Evolutionary conservation across 768 basidiomycete species (phyloP).

Genomic region (Mycena rosella): DNA sequence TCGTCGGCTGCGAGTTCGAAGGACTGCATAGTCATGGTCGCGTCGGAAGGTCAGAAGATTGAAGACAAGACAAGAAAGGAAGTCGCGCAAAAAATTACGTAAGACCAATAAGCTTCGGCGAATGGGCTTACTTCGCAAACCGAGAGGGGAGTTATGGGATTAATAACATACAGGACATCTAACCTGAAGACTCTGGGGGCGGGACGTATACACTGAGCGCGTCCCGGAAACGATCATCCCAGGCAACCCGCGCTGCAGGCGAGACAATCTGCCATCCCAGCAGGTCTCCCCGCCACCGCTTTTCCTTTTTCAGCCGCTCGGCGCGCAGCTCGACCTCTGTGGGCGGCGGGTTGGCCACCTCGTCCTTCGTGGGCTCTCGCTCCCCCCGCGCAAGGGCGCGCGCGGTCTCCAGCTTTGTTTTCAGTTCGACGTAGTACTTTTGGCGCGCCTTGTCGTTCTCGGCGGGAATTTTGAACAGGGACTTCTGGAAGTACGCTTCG

Average conservation of each 20-base stretch:
- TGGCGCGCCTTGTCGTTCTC: slow-evolving; percentile 78
- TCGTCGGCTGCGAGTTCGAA: slow-evolving; percentile 27
- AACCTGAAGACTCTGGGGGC: slow-evolving; percentile 37
- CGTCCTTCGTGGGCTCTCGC: slow-evolving; percentile 90
- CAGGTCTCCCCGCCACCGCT: slow-evolving; percentile 84
- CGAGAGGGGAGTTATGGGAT: slow-evolving; percentile 11
- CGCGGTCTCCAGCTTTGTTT: slow-evolving; percentile 74
- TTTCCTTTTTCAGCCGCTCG: slow-evolving; percentile 91
- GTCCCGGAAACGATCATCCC: slow-evolving; percentile 81
- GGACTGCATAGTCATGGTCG: neutral
- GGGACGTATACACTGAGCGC: slow-evolving; percentile 72
- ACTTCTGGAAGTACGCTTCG: slow-evolving; percentile 79
- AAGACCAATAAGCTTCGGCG: too few species aligned
- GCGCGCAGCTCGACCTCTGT: slow-evolving; percentile 91
- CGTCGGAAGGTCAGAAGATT: neutral
- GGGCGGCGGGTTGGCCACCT: slow-evolving; percentile 79
- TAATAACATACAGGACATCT: neutral
- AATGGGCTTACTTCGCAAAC: neutral
- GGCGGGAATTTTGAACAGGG: slow-evolving; percentile 62
- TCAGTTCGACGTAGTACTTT: slow-evolving; percentile 82
- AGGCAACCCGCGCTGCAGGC: slow-evolving; percentile 71
- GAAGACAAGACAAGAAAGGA: slow-evolving; percentile 2
- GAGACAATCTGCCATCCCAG: slow-evolving; percentile 85
- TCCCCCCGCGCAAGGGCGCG: slow-evolving; percentile 80
- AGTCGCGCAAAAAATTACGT: neutral